Conservation (phyloP, 108 stramenopile species). For the Stephanodiscus triporus region DNA sequence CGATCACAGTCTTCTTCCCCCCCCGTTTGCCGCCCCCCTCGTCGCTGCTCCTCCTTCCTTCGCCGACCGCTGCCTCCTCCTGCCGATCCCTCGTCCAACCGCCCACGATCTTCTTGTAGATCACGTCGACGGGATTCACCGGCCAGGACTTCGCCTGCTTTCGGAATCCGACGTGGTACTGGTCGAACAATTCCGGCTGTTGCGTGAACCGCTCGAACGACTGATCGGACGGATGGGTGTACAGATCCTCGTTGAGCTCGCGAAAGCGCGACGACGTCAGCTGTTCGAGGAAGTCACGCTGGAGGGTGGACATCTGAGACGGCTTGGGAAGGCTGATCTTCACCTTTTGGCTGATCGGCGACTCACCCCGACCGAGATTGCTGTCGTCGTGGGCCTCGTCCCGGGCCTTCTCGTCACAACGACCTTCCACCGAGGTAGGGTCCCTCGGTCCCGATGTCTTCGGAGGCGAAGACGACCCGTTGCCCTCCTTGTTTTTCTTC, state of each 20-base stretch:
- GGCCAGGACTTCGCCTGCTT: slow-evolving; percentile 97
- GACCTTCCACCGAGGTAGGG: not conserved
- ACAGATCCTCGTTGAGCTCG: slow-evolving; percentile 96
- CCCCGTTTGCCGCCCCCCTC: not conserved
- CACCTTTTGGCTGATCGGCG: slow-evolving; percentile 11
- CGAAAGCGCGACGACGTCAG: slow-evolving; percentile 96
- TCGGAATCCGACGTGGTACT: slow-evolving; percentile 97
- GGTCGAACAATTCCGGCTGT: slow-evolving; percentile 93
- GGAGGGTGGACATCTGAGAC: slow-evolving; percentile 55
- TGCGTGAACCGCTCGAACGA: slow-evolving; percentile 80
- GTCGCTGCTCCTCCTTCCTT: too few relatives aligned
- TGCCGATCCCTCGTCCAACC: slow-evolving; percentile 29
- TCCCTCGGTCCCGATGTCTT: not conserved
- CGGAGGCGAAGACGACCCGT: not conserved
- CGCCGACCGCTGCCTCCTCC: not conserved
- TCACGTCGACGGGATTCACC: slow-evolving; percentile 95
- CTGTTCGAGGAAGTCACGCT: slow-evolving; percentile 70
- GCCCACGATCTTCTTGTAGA: slow-evolving; percentile 72
- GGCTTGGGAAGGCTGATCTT: slow-evolving; percentile 28
- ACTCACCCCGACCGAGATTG: not conserved
- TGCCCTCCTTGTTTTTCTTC: not conserved
- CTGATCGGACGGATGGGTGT: slow-evolving; percentile 81
- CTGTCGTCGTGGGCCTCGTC: slow-evolving; percentile 1
- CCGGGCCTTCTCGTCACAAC: not conserved
- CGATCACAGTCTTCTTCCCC: slow-evolving; percentile 59